A percentile compares a stretch with the other conserved stretches of the same genome.
These are phyloP conservation scores for Trichoderma sp. DNA, from an alignment of 2,329 filamentous ascomycete genomes.

Conservation along the genomic window DNA sequence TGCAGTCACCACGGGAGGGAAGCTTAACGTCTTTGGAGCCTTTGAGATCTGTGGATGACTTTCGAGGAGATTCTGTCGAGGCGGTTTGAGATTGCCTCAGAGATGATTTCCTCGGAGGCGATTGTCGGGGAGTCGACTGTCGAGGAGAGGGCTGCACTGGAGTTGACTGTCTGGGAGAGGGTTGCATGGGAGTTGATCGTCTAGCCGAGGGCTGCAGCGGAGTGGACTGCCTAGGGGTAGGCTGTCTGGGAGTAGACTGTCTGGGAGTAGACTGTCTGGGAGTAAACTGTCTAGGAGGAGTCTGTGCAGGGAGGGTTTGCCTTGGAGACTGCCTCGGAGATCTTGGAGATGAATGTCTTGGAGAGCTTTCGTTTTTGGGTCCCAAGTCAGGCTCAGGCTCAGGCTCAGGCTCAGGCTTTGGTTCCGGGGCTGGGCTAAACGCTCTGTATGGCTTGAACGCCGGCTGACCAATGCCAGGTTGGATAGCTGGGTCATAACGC, in stretches of 20 bases:
- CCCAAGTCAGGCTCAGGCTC: slow-evolving; percentile 8
- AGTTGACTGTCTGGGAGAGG: background rate
- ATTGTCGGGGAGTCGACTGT: background rate
- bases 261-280: background rate
- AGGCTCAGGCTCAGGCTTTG: slow-evolving; percentile 19
- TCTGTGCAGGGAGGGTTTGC: slow-evolving; percentile 33
- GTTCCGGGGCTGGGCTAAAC: slow-evolving; percentile 20
- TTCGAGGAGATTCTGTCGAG: slow-evolving; percentile 8
- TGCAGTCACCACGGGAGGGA: slow-evolving; percentile 72
- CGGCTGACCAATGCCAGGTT: slow-evolving; percentile 28
- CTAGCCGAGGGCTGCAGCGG: background rate
- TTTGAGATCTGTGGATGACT: slow-evolving; percentile 4
- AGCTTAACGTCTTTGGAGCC: slow-evolving; percentile 44
- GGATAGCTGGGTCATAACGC: slow-evolving; percentile 31
- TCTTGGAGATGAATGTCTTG: slow-evolving; percentile 11
- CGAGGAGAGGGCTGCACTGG: background rate
- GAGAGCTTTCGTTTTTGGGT: slow-evolving; percentile 27
- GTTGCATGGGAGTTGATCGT: background rate
- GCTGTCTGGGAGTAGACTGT: background rate
- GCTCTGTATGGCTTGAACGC: slow-evolving; percentile 24
- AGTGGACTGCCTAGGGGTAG: background rate
- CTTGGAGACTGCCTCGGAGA: background rate
- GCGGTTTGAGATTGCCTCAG: slow-evolving; percentile 1
- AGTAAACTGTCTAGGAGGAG: background rate
- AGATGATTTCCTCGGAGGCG: background rate